Evolutionary conservation across 2,329 filamentous ascomycete genomes (phyloP), one percentile per base, ranked within the genome.

Genomic region (Aspergillus aculeatus): DNA sequence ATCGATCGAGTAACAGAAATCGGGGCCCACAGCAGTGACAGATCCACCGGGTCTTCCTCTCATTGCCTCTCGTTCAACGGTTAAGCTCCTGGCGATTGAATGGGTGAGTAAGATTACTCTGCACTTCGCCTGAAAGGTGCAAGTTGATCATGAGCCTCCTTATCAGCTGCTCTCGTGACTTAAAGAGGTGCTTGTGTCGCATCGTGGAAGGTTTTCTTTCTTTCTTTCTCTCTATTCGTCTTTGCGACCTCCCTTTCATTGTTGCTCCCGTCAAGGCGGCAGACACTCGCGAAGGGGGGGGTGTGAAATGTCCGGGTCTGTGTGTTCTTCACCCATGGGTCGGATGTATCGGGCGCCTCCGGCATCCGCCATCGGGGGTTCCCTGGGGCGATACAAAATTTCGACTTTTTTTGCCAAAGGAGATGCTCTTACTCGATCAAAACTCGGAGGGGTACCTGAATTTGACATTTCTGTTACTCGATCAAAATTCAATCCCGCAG

Each of bases 361-460:
- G 70, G 59, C 54, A 70, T 60, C 64, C 64, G 57, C 50, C 54
- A 58, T 64, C 64, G 62, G 64, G 59, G 52, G 52, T 53, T 44
- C 54, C 56, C 50, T 53, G 57, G 50, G 50, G 59, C 58, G 19
- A 51, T 6, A 19, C 10, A 47, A 21, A 53, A 60, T 58, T 50
- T 38, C 51, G 58, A 35, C 32, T 16, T 38, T 6, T 6, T 16
- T 32, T 29, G 26, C 26, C 26, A 29, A 29, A 29, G 12, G n/a
- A 24, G 29, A 35, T 19, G 23, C 54, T 32, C 24, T 71, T 71
- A 71, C 68, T 70, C 67, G 68, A 71, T 71, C 66, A 63, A 70
- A 71, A 70, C 62, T 64, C 32, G 53, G 58, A 56, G 49, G 23
- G 26, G 44, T 66, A 64, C 67, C 67, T 66, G 60, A 59, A 19